Evolutionary conservation across 1,284 basidiomycete species (phyloP).

Genomic region (Irpex sp.): DNA sequence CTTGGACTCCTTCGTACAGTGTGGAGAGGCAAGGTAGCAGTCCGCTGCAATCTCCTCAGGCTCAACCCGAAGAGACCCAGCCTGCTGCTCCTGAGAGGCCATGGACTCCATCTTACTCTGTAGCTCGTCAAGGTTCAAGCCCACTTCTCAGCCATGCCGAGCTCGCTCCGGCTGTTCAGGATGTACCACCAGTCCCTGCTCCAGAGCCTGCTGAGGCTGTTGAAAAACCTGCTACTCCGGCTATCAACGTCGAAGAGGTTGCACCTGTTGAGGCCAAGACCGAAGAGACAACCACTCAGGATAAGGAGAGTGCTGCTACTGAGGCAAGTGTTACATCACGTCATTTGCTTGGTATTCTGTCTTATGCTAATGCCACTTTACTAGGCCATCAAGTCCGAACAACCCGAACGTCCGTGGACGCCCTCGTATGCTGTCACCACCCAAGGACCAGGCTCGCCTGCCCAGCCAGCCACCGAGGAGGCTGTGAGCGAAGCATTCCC

Average conservation of each 20-base stretch:
- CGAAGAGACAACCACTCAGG: background rate
- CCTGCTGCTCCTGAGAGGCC: constrained; percentile 5
- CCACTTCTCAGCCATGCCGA: background rate
- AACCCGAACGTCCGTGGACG: constrained; percentile 15
- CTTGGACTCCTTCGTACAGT: constrained; percentile 27
- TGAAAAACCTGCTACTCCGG: background rate
- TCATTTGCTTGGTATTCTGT: background rate
- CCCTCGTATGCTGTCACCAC: constrained; percentile 16
- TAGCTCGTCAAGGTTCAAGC: constrained; percentile 14
- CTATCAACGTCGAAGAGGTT: constrained; percentile 2
- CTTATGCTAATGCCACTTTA: background rate
- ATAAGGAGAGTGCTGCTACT: background rate
- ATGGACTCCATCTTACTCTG: constrained; percentile 19
- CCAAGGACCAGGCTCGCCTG: constrained; percentile 1
- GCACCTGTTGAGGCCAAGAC: background rate
- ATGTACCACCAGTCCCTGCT: background rate
- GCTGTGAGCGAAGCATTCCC: constrained; percentile 24
- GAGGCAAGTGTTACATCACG: background rate
- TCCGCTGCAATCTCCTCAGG: background rate
- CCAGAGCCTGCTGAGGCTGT: background rate
- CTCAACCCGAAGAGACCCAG: background rate
- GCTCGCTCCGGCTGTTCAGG: background rate
- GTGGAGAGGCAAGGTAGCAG: constrained; percentile 30
- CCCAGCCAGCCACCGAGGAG: constrained; percentile 5
- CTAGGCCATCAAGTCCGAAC: background rate